Percentiles rank a stretch among this genome's conserved stretches.
phyloP scores from a whole-genome alignment of 1,139 yeast species.

The Blastobotrys illinoisensis region DNA sequence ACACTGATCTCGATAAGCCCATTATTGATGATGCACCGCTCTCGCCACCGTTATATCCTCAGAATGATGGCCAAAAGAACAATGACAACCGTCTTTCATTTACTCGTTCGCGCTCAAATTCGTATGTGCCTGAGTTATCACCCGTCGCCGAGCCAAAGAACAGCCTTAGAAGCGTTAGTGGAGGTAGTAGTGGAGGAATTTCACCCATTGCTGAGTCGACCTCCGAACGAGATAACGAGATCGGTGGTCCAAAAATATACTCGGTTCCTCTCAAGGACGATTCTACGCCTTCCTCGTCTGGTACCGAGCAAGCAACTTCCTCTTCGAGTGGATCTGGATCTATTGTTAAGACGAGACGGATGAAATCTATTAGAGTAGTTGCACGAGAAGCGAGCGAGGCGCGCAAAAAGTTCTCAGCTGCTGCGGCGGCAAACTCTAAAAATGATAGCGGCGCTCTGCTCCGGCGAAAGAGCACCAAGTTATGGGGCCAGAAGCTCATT shows the following conservation, averaged over 20 bases:
- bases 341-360: conserved; percentile 22
- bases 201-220: not conserved
- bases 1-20: conserved; percentile 88
- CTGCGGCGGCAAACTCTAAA: conserved; percentile 21
- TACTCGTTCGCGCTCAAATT: conserved; percentile 4
- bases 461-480: conserved; percentile 78
- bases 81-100: not conserved
- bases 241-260: not conserved
- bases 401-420: conserved; percentile 38
- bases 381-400: conserved; percentile 85
- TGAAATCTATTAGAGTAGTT: conserved; percentile 86
- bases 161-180: conserved; percentile 4
- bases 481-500: conserved; percentile 95
- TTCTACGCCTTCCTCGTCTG: not conserved
- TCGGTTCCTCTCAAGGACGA: not conserved
- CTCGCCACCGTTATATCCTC: conserved; percentile 57
- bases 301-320: not conserved
- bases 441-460: conserved; percentile 34
- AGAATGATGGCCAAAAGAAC: conserved; percentile 7
- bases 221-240: not conserved
- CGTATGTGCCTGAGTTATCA: conserved; percentile 18
- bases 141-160: conserved; percentile 25
- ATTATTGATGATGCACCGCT: conserved; percentile 61
- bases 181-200: not conserved
- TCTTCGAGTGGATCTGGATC: not conserved